Conservation (phyloP, 768 basidiomycete genomes). For the Termitomyces sp. region DNA sequence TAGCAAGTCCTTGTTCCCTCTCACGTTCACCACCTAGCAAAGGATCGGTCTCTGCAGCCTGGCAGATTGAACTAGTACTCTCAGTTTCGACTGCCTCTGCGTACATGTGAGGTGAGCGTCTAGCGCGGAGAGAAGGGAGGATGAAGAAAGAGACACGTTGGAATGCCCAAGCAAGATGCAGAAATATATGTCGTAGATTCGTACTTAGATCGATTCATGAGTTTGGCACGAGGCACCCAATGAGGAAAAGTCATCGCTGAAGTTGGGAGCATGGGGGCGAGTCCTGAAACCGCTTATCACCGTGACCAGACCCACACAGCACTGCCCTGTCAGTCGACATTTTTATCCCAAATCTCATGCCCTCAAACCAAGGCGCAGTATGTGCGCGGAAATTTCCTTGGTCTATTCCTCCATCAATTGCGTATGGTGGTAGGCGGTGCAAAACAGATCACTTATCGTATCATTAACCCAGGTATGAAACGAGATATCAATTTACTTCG, state of each 20-base stretch:
- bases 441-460: not conserved
- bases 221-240: not conserved
- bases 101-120: constrained; percentile 9
- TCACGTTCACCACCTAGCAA: constrained; percentile 8
- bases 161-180: not conserved
- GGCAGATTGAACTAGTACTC: constrained; percentile 7
- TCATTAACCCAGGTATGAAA: not conserved
- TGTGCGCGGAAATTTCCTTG: not conserved
- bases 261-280: not conserved
- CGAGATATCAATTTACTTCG: not conserved
- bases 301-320: not conserved
- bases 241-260: not conserved
- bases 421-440: not conserved
- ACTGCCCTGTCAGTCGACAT: not conserved
- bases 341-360: not conserved
- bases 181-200: not conserved
- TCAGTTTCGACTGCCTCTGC: constrained; percentile 14
- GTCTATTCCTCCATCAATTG: not conserved
- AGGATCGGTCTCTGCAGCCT: constrained; percentile 17
- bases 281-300: constrained; percentile 1
- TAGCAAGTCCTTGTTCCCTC: constrained; percentile 10
- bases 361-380: not conserved
- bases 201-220: not conserved
- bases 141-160: not conserved
- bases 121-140: not conserved